A percentile compares a stretch with the other conserved stretches of the same genome.
Conservation (phyloP, 768 basidiomycete genomes). For the Coprinellus aureogranulatus region DNA sequence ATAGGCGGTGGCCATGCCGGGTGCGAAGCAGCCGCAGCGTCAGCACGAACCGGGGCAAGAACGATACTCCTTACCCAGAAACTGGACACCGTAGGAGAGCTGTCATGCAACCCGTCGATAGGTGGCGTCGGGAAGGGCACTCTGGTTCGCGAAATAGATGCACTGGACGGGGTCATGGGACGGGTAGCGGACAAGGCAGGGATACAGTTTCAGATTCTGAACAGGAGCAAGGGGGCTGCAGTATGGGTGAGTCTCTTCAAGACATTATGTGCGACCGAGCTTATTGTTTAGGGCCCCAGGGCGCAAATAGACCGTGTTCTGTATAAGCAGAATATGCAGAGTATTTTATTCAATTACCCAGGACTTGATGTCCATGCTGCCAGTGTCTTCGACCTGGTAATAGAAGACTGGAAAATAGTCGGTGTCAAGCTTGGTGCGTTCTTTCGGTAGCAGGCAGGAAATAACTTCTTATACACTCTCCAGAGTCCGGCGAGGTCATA, state of each 20-base stretch:
- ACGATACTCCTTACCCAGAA: conserved; percentile 83
- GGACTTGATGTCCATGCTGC: conserved; percentile 69
- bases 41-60: conserved; percentile 78
- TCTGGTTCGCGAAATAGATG: conserved; percentile 87
- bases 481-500: conserved; percentile 75
- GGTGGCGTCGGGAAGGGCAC: conserved; percentile 93
- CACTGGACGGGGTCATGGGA: conserved; percentile 85
- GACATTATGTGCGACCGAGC: background rate
- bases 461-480: background rate
- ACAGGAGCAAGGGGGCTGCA: conserved; percentile 82
- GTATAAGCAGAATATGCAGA: conserved; percentile 83
- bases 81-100: conserved; percentile 72
- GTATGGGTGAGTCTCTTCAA: conserved; percentile 62
- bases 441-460: background rate
- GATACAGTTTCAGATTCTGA: conserved; percentile 84
- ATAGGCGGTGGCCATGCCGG: conserved; percentile 94
- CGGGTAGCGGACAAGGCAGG: conserved; percentile 87
- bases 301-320: conserved; percentile 85
- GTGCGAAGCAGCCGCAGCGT: conserved; percentile 85
- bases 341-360: conserved; percentile 58
- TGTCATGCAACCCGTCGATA: conserved; percentile 91
- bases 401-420: conserved; percentile 51
- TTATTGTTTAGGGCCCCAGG: conserved; percentile 68
- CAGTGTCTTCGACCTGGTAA: conserved; percentile 76
- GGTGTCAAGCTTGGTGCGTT: conserved; percentile 68